A percentile compares a stretch with the other conserved stretches of the same genome.
Evolutionary conservation across 2,329 filamentous ascomycete genomes (phyloP).

Genomic region (Aspergillus tanneri): DNA sequence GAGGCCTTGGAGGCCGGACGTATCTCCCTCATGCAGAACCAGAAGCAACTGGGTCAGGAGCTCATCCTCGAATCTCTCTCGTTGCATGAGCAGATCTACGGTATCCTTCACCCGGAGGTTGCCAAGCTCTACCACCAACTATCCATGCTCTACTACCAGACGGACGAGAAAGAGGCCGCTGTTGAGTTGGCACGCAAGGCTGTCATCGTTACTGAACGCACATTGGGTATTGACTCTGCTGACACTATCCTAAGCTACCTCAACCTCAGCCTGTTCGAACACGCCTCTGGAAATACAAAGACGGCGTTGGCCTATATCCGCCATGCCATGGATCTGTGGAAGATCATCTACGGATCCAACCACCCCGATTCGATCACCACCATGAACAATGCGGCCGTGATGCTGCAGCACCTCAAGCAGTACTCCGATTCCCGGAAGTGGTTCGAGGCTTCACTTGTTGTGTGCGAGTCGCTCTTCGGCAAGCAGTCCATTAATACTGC

Average conservation of each 20-base stretch:
- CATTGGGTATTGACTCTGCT: conserved; percentile 85
- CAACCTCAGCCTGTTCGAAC: conserved; percentile 90
- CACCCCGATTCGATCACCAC: conserved; percentile 98
- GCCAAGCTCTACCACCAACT: conserved; percentile 92
- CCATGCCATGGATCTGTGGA: conserved; percentile 93
- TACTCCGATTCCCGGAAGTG: conserved; percentile 93
- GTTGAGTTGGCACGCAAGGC: conserved; percentile 95
- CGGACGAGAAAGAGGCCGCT: conserved; percentile 96
- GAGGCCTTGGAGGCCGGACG: conserved; percentile 94
- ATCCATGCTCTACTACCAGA: conserved; percentile 92
- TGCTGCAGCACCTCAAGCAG: conserved; percentile 93
- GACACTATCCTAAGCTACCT: conserved; percentile 95
- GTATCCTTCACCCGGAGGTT: conserved; percentile 93
- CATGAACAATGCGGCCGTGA: conserved; percentile 97
- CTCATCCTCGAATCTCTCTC: conserved; percentile 93
- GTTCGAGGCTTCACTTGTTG: conserved; percentile 89
- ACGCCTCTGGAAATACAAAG: conserved; percentile 86
- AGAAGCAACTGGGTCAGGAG: conserved; percentile 94
- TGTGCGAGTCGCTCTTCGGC: conserved; percentile 88
- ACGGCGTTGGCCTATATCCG: conserved; percentile 83
- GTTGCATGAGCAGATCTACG: conserved; percentile 97
- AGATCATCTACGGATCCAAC: conserved; percentile 88
- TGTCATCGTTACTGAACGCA: conserved; percentile 92
- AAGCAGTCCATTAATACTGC: conserved; percentile 88
- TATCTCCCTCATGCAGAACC: conserved; percentile 91